Conservation (phyloP, 2,329 filamentous ascomycete genomes). For the Diaporthe batatas region DNA sequence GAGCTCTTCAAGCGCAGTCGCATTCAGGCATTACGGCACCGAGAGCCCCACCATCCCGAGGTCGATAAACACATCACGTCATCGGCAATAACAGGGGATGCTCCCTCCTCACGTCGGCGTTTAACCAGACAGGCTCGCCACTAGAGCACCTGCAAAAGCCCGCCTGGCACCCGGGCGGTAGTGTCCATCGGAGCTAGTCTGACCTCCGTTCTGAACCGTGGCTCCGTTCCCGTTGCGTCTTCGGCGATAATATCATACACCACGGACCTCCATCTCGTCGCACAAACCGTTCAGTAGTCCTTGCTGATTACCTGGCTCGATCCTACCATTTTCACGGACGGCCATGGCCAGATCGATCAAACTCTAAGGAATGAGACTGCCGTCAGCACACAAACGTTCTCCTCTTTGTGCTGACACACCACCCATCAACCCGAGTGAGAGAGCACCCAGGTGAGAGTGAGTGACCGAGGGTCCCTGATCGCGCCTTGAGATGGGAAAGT, state of each 20-base stretch:
- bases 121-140: slow-evolving; percentile 24
- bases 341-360: not conserved
- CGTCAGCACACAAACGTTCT: not conserved
- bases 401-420: not conserved
- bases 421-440: not conserved
- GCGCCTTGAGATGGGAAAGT: not conserved
- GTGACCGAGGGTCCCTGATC: not conserved
- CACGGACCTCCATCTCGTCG: not conserved
- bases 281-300: not conserved
- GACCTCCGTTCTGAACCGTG: slow-evolving; percentile 18
- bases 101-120: slow-evolving; percentile 12
- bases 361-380: not conserved
- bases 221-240: not conserved
- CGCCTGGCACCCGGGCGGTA: too few species aligned
- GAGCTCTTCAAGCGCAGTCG: not conserved
- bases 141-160: slow-evolving; percentile 19
- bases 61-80: slow-evolving; percentile 19
- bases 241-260: slow-evolving; percentile 14
- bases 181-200: slow-evolving; percentile 7
- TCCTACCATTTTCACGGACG: too few species aligned
- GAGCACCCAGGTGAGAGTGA: too few species aligned
- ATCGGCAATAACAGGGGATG: slow-evolving; percentile 28
- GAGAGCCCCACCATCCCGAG: slow-evolving; percentile 2
- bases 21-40: slow-evolving; percentile 19
- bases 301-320: too few species aligned